Percentiles rank a stretch among this genome's conserved stretches.
phyloP scores from a whole-genome alignment of 129 eudicot species.

The Kitagawia praeruptora region DNA sequence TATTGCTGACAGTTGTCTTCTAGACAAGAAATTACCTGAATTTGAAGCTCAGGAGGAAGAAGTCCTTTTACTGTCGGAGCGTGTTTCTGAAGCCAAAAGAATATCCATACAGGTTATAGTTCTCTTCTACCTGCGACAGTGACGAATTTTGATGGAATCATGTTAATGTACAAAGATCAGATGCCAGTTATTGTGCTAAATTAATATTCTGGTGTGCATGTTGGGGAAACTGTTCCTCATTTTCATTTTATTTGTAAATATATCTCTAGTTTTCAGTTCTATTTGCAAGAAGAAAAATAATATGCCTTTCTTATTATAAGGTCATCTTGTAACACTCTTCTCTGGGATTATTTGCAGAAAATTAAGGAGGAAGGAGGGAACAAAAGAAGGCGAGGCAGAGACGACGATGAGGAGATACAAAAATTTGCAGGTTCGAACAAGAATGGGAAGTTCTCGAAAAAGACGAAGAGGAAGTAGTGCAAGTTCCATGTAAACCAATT shows the following conservation, averaged over 20 bases:
- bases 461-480: slow-evolving; percentile 29
- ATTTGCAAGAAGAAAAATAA: not conserved
- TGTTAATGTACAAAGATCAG: too few species aligned
- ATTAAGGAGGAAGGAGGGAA: slow-evolving; percentile 55
- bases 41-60: slow-evolving; percentile 64
- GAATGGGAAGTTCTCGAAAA: slow-evolving; percentile 38
- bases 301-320: not conserved
- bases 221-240: not conserved
- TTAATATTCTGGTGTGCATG: not conserved
- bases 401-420: slow-evolving; percentile 40
- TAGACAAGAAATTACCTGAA: slow-evolving; percentile 69
- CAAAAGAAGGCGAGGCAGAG: slow-evolving; percentile 39
- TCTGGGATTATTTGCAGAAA: slow-evolving; percentile 35
- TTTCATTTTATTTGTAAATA: not conserved
- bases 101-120: slow-evolving; percentile 47
- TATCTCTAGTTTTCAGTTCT: not conserved
- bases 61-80: slow-evolving; percentile 50
- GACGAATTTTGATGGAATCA: too few species aligned
- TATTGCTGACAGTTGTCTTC: not conserved
- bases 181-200: not conserved
- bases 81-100: slow-evolving; percentile 73
- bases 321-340: not conserved
- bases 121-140: not conserved
- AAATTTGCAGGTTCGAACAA: slow-evolving; percentile 25
- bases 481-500: not conserved